Percentiles rank a stretch among this genome's conserved stretches.
These are phyloP conservation scores for Talaromyces sp. DNA, from an alignment of 2,329 filamentous ascomycete species.

Conservation along the genomic window DNA sequence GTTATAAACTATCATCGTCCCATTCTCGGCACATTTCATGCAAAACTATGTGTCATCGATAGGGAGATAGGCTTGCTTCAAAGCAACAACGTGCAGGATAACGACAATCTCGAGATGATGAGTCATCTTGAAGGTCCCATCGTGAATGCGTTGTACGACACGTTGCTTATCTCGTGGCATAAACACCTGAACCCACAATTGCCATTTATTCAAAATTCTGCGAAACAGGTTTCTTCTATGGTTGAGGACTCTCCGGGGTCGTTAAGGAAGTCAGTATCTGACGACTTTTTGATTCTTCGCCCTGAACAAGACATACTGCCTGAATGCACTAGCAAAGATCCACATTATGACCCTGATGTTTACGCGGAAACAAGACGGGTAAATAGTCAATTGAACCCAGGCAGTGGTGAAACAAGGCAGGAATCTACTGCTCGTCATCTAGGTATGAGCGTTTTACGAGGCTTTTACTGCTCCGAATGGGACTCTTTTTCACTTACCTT, in stretches of 20 bases:
- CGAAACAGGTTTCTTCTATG: constrained; percentile 22
- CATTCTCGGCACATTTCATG: constrained; percentile 68
- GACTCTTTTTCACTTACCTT: not conserved
- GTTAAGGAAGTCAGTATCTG: not conserved
- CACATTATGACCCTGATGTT: constrained; percentile 61
- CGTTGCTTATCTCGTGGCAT: constrained; percentile 67
- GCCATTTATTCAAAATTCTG: constrained; percentile 51
- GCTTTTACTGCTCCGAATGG: not conserved
- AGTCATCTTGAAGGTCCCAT: constrained; percentile 69
- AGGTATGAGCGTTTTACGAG: constrained; percentile 33
- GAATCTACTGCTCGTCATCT: constrained; percentile 61
- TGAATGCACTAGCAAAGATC: constrained; percentile 54
- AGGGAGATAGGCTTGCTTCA: constrained; percentile 64
- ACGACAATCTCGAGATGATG: constrained; percentile 80
- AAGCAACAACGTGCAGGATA: constrained; percentile 73
- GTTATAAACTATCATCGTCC: constrained; percentile 69
- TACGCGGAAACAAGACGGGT: constrained; percentile 58
- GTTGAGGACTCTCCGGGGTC: not conserved
- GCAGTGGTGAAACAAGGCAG: constrained; percentile 48
- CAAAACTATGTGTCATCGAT: constrained; percentile 74
- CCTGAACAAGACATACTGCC: constrained; percentile 30
- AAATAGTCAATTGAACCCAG: constrained; percentile 52
- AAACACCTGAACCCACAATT: constrained; percentile 56
- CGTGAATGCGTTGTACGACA: constrained; percentile 71
- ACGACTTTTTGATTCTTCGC: not conserved